These are phyloP conservation scores for Garcia nutans DNA, from an alignment of 345 rosid genomes.

Conservation along the genomic window DNA sequence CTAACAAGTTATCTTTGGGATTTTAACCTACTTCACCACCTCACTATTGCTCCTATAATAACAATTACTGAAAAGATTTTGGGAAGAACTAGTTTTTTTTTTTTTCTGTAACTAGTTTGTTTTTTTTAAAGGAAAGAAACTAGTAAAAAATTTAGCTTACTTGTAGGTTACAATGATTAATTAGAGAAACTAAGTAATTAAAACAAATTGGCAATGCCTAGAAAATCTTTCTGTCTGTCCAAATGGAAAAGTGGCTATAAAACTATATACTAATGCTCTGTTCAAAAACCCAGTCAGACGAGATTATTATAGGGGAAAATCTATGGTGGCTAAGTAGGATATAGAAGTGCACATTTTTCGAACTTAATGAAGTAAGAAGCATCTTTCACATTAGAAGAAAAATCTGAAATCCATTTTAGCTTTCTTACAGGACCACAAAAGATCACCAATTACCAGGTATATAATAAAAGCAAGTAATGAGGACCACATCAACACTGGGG, in stretches of 20 bases:
- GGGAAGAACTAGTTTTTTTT: not conserved
- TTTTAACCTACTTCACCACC: not conserved
- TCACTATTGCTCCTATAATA: not conserved
- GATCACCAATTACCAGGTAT: not conserved
- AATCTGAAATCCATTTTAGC: not conserved
- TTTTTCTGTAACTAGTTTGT: not conserved
- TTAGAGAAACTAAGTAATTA: not conserved
- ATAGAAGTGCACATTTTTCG: not conserved
- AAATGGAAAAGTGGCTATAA: not conserved
- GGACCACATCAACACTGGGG: slow-evolving; percentile 9
- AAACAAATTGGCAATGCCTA: not conserved
- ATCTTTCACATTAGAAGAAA: not conserved
- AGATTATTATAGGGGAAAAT: not conserved
- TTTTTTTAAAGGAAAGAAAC: not conserved
- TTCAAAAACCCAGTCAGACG: not conserved
- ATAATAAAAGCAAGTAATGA: not conserved
- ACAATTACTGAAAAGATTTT: not conserved
- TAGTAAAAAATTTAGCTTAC: not conserved
- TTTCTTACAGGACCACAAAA: not conserved
- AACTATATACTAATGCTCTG: not conserved
- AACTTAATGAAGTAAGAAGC: not conserved
- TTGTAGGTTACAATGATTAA: not conserved
- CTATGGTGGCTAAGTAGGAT: not conserved
- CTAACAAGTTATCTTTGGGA: not conserved
- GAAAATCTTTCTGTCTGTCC: not conserved